Evolutionary conservation across 2,329 filamentous ascomycete genomes (phyloP).

Genomic region (Scleromitrula shiraiana): DNA sequence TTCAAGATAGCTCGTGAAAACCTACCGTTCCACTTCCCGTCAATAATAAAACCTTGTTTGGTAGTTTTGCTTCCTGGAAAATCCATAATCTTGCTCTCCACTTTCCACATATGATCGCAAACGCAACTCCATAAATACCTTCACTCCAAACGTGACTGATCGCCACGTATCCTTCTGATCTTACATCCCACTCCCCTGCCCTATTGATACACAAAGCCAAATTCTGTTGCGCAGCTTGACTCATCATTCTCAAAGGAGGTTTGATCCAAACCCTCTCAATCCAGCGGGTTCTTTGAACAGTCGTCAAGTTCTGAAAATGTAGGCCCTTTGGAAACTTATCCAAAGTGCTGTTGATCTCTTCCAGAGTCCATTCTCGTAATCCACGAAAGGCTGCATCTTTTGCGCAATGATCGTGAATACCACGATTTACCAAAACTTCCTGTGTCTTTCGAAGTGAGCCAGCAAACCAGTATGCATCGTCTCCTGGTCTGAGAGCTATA

Average conservation of each 20-base stretch:
- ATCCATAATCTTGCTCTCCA: neutral
- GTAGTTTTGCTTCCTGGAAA: neutral
- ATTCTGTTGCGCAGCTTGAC: neutral
- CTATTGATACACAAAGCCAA: neutral
- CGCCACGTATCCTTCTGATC: neutral
- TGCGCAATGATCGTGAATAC: neutral
- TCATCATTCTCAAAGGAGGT: neutral
- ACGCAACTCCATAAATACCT: conserved; percentile 1
- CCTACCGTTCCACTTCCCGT: neutral
- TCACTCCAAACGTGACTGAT: conserved; percentile 19
- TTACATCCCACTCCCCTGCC: neutral
- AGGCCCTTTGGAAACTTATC: neutral
- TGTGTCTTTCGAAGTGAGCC: neutral
- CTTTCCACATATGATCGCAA: neutral
- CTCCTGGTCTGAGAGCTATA: neutral
- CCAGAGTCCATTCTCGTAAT: neutral
- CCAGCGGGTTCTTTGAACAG: neutral
- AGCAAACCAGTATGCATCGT: neutral
- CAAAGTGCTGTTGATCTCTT: neutral
- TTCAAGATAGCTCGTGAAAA: neutral
- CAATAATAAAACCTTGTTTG: neutral
- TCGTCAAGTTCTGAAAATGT: neutral
- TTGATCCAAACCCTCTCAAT: neutral
- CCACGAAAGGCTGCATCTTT: neutral
- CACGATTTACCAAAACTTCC: neutral